These are phyloP conservation scores for Spathaspora sp. DNA, from an alignment of 1,139 yeast genomes.

Conservation along the genomic window DNA sequence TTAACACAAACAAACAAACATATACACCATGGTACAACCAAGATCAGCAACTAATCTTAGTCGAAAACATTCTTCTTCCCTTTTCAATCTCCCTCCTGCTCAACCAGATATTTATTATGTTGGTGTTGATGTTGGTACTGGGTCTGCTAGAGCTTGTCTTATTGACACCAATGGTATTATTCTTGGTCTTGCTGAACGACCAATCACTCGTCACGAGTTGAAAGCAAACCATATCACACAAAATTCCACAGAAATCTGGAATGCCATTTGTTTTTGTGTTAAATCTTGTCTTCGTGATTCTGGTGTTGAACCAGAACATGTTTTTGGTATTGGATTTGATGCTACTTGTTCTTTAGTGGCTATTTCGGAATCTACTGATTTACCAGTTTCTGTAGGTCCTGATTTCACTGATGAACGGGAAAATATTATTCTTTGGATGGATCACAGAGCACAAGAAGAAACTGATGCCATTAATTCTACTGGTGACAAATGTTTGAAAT, in stretches of 20 bases:
- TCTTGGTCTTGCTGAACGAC: constrained; percentile 75
- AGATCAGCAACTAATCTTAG: constrained; percentile 37
- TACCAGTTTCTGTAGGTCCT: constrained; percentile 90
- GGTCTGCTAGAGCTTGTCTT: constrained; percentile 92
- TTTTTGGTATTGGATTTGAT: constrained; percentile 91
- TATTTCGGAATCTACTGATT: constrained; percentile 60
- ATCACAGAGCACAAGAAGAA: constrained; percentile 91
- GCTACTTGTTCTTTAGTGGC: constrained; percentile 96
- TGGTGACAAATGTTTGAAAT: constrained; percentile 73
- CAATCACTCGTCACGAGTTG: constrained; percentile 73
- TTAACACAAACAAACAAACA: background rate
- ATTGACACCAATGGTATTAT: constrained; percentile 84
- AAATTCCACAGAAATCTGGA: constrained; percentile 92
- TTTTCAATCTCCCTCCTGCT: constrained; percentile 41
- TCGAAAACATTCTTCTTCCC: constrained; percentile 40
- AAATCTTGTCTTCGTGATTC: constrained; percentile 70
- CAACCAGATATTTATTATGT: constrained; percentile 63
- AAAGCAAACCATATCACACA: constrained; percentile 76
- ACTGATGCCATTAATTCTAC: constrained; percentile 80
- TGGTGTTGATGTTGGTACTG: constrained; percentile 98
- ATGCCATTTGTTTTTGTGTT: constrained; percentile 80
- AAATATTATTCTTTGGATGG: constrained; percentile 96
- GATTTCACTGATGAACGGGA: constrained; percentile 71
- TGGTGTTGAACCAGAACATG: constrained; percentile 62
- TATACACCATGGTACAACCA: constrained; percentile 10